Conservation (phyloP, 805 yeast genomes). For the Candida boidinii region DNA sequence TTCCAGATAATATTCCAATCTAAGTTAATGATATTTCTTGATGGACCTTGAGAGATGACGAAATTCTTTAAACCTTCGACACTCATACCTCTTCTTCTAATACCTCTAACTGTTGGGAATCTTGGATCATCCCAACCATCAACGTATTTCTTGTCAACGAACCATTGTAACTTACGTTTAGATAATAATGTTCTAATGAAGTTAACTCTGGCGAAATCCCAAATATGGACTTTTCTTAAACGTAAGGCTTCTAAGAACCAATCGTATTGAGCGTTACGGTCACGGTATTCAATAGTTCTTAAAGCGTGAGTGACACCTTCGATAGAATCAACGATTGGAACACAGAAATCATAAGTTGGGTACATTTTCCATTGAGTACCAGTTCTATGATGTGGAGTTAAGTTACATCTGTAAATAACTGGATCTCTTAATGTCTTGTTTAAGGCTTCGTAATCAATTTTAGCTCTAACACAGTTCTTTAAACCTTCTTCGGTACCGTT, state of each 20-base stretch:
- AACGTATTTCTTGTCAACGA: slow-evolving; percentile 86
- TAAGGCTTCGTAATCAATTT: slow-evolving; percentile 82
- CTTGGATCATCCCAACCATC: slow-evolving; percentile 98
- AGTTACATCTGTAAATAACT: slow-evolving; percentile 92
- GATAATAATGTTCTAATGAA: slow-evolving; percentile 92
- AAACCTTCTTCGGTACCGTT: slow-evolving; percentile 90
- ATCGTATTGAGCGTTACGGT: slow-evolving; percentile 95
- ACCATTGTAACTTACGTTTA: slow-evolving; percentile 98
- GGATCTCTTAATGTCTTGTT: slow-evolving; percentile 98
- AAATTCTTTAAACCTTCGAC: slow-evolving; percentile 95
- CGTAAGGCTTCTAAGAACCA: slow-evolving; percentile 83
- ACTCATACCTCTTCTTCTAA: slow-evolving; percentile 99
- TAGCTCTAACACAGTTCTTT: slow-evolving; percentile 92
- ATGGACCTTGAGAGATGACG: slow-evolving; percentile 94
- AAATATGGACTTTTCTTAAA: slow-evolving; percentile 87
- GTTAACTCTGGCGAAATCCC: slow-evolving; percentile 98
- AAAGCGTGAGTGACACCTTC: slow-evolving; percentile 98
- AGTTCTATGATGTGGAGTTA: slow-evolving; percentile 97
- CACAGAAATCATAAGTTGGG: slow-evolving; percentile 99
- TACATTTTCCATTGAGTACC: slow-evolving; percentile 90
- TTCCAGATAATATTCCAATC: slow-evolving; percentile 99
- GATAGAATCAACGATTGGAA: slow-evolving; percentile 87
- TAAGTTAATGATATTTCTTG: slow-evolving; percentile 90
- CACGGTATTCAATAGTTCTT: slow-evolving; percentile 98
- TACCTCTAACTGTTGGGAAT: slow-evolving; percentile 99